Base-by-base conservation (phyloP, 2,329 filamentous ascomycete genomes). In the Stromatinia cepivora region DNA sequence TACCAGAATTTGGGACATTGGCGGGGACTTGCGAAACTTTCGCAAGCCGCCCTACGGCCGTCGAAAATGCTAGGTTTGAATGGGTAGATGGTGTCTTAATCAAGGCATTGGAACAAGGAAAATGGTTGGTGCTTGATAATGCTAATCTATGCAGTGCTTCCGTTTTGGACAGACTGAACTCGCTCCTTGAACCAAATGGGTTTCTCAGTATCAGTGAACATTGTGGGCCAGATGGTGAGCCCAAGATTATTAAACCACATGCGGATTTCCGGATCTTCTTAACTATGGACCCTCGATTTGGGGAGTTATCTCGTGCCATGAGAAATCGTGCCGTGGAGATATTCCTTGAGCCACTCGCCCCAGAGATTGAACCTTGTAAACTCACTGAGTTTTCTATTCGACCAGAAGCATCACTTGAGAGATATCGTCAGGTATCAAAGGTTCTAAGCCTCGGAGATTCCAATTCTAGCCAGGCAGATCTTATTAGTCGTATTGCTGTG, bases 141-240 rank as follows among this genome's bases (percentile, higher is more conserved):
- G 95, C 96, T 71, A 99, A 99, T 77, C 86, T 99, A 69, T 99
- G 96, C 81, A 97, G 91, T 76, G 91, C 94, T 34, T 97, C 94
- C 9, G 95, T 99, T 1, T 85, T 99, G 13, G 95, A 99, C 80
- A 87, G 96, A 71, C 83, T 99, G 65, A 99, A 99, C 79, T 98
- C 95, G 0, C 82, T 99, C 11, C 89, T 98, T 10, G 95, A 99
- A 78, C 94, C 93, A 0, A 90, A 94, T 76, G 95, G 95, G 0
- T 89, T 88, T 72, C 82, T 99, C 31, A 93, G 92, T 75, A 91
- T 99, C 78, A 98, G 97, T 76, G 95, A 99, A 79, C 94, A 98
- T 78, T 93, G 92, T 69, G 92, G 89, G 17, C 86, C 88, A 13
- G 89, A 94, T 76, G 94, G 94, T 45, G 89, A 92, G 75, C 91